Evolutionary conservation across 2,329 filamentous ascomycete species (phyloP).

Genomic region (Trematosphaeria pertusa): DNA sequence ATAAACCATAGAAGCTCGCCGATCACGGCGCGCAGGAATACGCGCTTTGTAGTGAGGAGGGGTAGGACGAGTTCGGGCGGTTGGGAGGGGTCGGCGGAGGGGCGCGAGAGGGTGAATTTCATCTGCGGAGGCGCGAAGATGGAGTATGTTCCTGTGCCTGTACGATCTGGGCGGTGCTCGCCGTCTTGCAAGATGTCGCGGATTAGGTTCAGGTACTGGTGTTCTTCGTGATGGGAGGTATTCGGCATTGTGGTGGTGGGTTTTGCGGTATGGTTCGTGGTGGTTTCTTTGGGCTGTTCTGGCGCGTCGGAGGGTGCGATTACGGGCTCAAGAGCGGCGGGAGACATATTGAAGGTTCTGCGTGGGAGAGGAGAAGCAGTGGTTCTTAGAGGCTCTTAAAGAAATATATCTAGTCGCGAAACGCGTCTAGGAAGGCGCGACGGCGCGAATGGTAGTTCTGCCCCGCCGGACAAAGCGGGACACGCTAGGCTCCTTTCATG

Average conservation of each 20-base stretch:
- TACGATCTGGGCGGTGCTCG: conserved; percentile 89
- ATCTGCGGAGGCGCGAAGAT: conserved; percentile 87
- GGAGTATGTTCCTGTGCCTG: conserved; percentile 89
- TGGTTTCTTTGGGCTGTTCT: conserved; percentile 18
- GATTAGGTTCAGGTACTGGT: conserved; percentile 92
- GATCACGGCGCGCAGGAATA: conserved; percentile 88
- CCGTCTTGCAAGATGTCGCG: conserved; percentile 81
- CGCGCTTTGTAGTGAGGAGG: conserved; percentile 95
- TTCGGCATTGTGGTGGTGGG: conserved; percentile 14
- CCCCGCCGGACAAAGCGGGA: conserved; percentile 22
- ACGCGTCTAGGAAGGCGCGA: conserved; percentile 42
- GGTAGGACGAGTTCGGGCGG: conserved; percentile 73
- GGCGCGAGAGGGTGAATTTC: conserved; percentile 80
- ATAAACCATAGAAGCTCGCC: conserved; percentile 97
- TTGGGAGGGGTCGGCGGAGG: conserved; percentile 48
- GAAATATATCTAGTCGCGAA: conserved; percentile 15
- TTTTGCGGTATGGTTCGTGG: conserved; percentile 16
- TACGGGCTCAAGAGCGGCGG: conserved; percentile 33
- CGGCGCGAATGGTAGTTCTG: conserved; percentile 31
- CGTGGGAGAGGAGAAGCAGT: background rate
- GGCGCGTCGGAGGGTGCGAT: conserved; percentile 25
- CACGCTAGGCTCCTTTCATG: conserved; percentile 30
- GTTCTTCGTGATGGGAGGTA: conserved; percentile 77
- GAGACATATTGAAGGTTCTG: conserved; percentile 29
- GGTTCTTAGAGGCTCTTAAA: background rate